A percentile compares a stretch with the other conserved stretches of the same genome.
phyloP scores from a whole-genome alignment of 2,329 filamentous ascomycete genomes.

The Penicillium sp. region DNA sequence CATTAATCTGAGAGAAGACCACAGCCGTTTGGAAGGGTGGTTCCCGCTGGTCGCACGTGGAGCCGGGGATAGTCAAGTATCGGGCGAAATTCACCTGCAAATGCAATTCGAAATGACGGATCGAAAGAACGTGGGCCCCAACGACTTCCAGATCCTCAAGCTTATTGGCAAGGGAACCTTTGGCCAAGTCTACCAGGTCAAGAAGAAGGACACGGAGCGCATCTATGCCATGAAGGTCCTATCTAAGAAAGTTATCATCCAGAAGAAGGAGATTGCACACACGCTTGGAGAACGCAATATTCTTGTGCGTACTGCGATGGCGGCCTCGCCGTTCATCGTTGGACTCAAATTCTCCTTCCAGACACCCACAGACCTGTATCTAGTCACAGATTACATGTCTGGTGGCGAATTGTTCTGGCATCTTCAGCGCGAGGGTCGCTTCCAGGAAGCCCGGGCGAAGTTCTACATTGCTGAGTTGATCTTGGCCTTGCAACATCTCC shows the following conservation, averaged over 20 bases:
- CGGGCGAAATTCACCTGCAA: slow-evolving; percentile 86
- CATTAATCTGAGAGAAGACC: slow-evolving; percentile 69
- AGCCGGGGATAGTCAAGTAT: slow-evolving; percentile 74
- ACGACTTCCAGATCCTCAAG: slow-evolving; percentile 94
- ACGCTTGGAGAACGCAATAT: slow-evolving; percentile 98
- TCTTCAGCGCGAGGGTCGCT: slow-evolving; percentile 93
- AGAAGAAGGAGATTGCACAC: slow-evolving; percentile 98
- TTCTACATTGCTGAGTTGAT: slow-evolving; percentile 99
- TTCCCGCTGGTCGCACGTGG: slow-evolving; percentile 80
- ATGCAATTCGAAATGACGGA: slow-evolving; percentile 84
- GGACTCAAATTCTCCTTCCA: slow-evolving; percentile 99
- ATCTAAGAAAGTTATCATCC: slow-evolving; percentile 99
- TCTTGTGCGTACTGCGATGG: slow-evolving; percentile 90
- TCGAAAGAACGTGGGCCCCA: slow-evolving; percentile 89
- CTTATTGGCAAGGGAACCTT: slow-evolving; percentile 98
- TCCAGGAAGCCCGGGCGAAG: slow-evolving; percentile 91
- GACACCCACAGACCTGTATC: slow-evolving; percentile 91
- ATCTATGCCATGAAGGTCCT: slow-evolving; percentile 99
- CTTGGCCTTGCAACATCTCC: slow-evolving; percentile 89
- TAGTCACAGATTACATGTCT: slow-evolving; percentile 99
- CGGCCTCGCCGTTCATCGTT: slow-evolving; percentile 96
- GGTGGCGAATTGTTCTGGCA: slow-evolving; percentile 99
- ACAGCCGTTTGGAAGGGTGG: slow-evolving; percentile 80
- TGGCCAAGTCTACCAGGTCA: slow-evolving; percentile 96
- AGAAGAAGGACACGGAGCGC: slow-evolving; percentile 92